A percentile compares a stretch with the other conserved stretches of the same genome.
These are phyloP conservation scores for Epichloe uncinata DNA, from an alignment of 2,329 filamentous ascomycete genomes.

Conservation along the genomic window DNA sequence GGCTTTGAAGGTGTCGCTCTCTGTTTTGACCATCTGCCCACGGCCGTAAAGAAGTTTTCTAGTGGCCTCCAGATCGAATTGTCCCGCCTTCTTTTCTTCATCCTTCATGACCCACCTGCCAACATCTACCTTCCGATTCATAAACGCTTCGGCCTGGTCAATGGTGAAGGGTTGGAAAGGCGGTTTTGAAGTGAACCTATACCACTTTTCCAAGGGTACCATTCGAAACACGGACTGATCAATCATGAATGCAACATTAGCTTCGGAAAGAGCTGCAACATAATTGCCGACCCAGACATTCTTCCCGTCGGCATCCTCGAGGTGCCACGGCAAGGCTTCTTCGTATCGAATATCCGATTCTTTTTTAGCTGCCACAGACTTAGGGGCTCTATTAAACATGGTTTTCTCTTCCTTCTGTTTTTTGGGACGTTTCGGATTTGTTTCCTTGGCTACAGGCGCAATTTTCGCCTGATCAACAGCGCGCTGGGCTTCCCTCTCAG, in stretches of 20 bases:
- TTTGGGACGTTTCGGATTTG: constrained; percentile 35
- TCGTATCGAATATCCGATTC: constrained; percentile 69
- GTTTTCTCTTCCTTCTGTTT: constrained; percentile 75
- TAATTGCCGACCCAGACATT: constrained; percentile 91
- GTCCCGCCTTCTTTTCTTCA: constrained; percentile 41
- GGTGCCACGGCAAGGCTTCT: constrained; percentile 88
- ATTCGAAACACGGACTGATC: constrained; percentile 61
- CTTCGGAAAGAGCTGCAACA: constrained; percentile 74
- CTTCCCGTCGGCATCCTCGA: constrained; percentile 93
- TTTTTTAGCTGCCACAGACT: constrained; percentile 63
- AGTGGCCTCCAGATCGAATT: constrained; percentile 49
- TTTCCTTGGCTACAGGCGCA: constrained; percentile 60
- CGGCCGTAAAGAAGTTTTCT: constrained; percentile 36
- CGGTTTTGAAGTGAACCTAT: constrained; percentile 71
- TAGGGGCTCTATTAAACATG: constrained; percentile 72
- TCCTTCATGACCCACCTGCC: constrained; percentile 70
- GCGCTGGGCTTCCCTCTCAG: constrained; percentile 72
- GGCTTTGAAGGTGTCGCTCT: constrained; percentile 49
- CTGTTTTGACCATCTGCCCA: constrained; percentile 50
- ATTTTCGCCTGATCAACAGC: constrained; percentile 87
- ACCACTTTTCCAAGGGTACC: constrained; percentile 92
- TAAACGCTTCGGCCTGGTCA: constrained; percentile 73
- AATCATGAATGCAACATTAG: constrained; percentile 68
- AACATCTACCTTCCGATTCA: constrained; percentile 64
- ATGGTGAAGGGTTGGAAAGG: constrained; percentile 65